Base-by-base conservation (phyloP, 352 stramenopile species). In the Phytophthora vignae region DNA sequence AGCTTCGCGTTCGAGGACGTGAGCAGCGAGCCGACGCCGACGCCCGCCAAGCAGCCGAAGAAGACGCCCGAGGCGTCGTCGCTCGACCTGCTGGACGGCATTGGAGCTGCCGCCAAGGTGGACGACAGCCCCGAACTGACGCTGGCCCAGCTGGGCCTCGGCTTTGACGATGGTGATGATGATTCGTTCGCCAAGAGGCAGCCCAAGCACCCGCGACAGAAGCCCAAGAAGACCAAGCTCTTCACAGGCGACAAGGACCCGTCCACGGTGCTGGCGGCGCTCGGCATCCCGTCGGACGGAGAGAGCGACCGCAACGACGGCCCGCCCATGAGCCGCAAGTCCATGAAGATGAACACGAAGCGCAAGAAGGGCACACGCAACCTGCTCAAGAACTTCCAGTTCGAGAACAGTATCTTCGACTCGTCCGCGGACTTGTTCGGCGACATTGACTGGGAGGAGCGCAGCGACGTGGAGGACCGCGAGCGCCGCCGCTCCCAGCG, bases 341-440 rank as follows among this genome's bases (percentile, higher is more conserved):
- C 78, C 14, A 76, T 90, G 9, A 92, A 91, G 72, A 79, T 83
- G 71, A 82, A 79, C 60, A 82, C 67, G 15, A 87, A 93, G 60
- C 90, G 89, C 65, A 92, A 92, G 74, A 94, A 94, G 71, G 81
- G 84, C 36, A 79, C 82, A 1, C 87, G 85, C 57, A 88, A 82
- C 46, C 48, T 93, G 63, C 71, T 95, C 27, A 80, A 94, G 75
- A 91, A 90, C 50, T 94, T 96, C 73, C 87, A 92, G 72, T 95
- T 95, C 54, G 90, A 96, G 67, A 93, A 95, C 77, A 94, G 85
- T 64, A 84, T 96, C 17, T 96, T 96, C 48, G 87, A 90, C 67
- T 75, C 73, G 12, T 77, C 86, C 19, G 71, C 78, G 33, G 82
- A 90, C 53, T 66, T 95, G 33, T 96, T 96, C 69, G 79, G 81